These are phyloP conservation scores for Pneumocystis oryctolagi DNA, from an alignment of 1,139 yeast species.

Conservation along the genomic window DNA sequence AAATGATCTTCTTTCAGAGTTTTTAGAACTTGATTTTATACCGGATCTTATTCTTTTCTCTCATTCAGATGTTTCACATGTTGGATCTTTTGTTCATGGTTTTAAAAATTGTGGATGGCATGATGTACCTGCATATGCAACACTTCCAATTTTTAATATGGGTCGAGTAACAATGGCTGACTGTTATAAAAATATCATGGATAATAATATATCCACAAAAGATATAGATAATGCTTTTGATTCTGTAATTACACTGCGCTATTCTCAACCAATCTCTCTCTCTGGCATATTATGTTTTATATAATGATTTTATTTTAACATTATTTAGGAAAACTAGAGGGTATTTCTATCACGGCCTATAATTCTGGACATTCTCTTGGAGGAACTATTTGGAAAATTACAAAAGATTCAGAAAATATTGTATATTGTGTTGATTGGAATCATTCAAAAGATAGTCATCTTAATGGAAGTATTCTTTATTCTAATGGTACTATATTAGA, in stretches of 20 bases:
- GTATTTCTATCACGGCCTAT: slow-evolving; percentile 60
- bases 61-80: slow-evolving; percentile 66
- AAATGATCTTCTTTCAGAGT: slow-evolving; percentile 8
- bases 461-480: slow-evolving; percentile 64
- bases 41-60: slow-evolving; percentile 59
- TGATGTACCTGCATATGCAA: slow-evolving; percentile 64
- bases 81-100: slow-evolving; percentile 67
- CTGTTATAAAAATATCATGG: slow-evolving; percentile 55
- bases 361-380: slow-evolving; percentile 92
- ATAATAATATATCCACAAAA: slow-evolving; percentile 37
- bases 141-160: slow-evolving; percentile 72
- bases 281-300: slow-evolving; percentile 6
- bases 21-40: neutral
- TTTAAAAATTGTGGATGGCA: slow-evolving; percentile 47
- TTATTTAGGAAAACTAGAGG: slow-evolving; percentile 1
- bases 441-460: slow-evolving; percentile 74
- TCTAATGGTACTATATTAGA: slow-evolving; percentile 42
- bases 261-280: slow-evolving; percentile 52
- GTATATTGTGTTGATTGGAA: slow-evolving; percentile 92
- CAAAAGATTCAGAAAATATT: slow-evolving; percentile 59
- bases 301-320: neutral
- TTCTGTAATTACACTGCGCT: slow-evolving; percentile 51
- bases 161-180: slow-evolving; percentile 81
- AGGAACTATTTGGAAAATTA: slow-evolving; percentile 74
- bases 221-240: slow-evolving; percentile 76